Evolutionary conservation across 139 green algal species (phyloP), one percentile per base, ranked within the genome.

Genomic region (Limnomonas spitsbergensis): DNA sequence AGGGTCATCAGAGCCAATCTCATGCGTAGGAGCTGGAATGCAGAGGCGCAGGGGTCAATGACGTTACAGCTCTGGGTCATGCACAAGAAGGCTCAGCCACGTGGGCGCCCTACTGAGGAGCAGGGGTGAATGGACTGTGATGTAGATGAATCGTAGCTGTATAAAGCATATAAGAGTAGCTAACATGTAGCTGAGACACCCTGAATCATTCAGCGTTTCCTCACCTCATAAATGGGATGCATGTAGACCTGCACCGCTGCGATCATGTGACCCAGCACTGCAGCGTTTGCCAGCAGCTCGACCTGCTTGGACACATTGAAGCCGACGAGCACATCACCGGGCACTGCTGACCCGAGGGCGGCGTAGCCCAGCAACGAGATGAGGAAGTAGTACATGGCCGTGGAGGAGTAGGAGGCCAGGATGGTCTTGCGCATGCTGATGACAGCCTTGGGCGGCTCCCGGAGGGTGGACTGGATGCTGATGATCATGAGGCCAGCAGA

Each of bases 201-300:
- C n/a, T n/a, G 14, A 61, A 14, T 61, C 20, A 20, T 61, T 29
- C 47, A 29, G 47, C 47, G n/a, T 61, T 20, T 61, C 14, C 47
- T 61, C 14, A 61, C 47, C 47, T 61, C 47, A 61, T 29, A 61
- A 29, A 61, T 61, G 20, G 47, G 47, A 61, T 61, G 47, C 47
- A 61, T 61, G 47, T 61, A 61, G 47, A 42, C 74, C 39, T 79
- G 70, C 37, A 69, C 75, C 0, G 78, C 85, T 4, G 88, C 83
- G 38, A 85, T 77, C 72, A 93, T 84, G 81, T 93, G 89, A 1
- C 91, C 31, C 6, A 93, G 79, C 29, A 93, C 89, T 81, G 90
- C 87, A 4, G 90, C 40, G 47, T 93, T 91, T 1, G 89, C 89
- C 9, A 81, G 53, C 1, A 72, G 66, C 47, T 90, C 82, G 42